phyloP scores from a whole-genome alignment of 768 basidiomycete species.

The Suillus luteus region DNA sequence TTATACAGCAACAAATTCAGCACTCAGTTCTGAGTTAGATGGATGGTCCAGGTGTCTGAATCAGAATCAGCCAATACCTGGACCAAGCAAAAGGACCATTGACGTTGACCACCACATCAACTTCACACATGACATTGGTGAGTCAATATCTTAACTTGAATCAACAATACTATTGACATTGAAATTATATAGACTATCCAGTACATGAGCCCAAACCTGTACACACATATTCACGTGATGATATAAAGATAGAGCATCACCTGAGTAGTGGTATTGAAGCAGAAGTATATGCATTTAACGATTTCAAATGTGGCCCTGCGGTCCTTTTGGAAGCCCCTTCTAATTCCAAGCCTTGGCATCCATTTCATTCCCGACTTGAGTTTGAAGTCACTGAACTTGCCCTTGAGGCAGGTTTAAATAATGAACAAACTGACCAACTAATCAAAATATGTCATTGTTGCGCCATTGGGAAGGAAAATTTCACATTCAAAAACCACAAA shows the following conservation, averaged over 20 bases:
- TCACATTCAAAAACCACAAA: constrained; percentile 20
- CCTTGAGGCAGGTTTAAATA: constrained; percentile 24
- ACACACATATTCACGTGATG: too few relatives aligned
- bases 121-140: neutral
- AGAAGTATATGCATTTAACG: constrained; percentile 17
- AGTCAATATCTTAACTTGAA: neutral
- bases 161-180: neutral
- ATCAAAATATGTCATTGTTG: constrained; percentile 11
- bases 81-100: too few relatives aligned
- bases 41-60: neutral
- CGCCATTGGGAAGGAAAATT: constrained; percentile 1
- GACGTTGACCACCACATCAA: too few relatives aligned
- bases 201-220: neutral
- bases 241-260: constrained; percentile 16
- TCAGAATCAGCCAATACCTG: neutral
- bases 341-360: constrained; percentile 29
- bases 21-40: neutral
- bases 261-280: constrained; percentile 15
- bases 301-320: constrained; percentile 9
- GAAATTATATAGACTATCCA: neutral
- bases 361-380: constrained; percentile 30
- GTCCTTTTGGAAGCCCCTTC: neutral
- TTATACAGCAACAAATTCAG: neutral
- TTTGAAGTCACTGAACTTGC: constrained; percentile 34
- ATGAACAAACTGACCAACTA: constrained; percentile 20